Evolutionary conservation across 495 filamentous ascomycete species (phyloP).

Genomic region (Hypoxylon lienhwacheense): DNA sequence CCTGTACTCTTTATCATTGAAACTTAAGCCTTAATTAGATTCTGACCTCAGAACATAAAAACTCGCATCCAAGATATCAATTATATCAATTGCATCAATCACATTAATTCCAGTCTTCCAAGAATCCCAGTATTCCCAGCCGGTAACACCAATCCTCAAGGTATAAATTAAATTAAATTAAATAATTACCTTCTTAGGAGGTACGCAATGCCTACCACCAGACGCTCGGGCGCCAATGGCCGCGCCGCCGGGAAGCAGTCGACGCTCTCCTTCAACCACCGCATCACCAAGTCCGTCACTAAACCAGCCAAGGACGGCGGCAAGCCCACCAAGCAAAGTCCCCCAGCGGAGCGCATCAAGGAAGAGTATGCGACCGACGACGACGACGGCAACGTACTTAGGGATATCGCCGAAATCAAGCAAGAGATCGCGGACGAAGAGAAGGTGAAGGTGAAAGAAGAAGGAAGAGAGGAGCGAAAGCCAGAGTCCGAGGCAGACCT

Average conservation of each 20-base stretch:
- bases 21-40: no score
- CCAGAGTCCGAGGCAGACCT: conserved; percentile 56
- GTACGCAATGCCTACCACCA: conserved; percentile 65
- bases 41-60: no score
- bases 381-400: conserved; percentile 37
- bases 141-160: no score
- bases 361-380: conserved; percentile 19
- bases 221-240: conserved; percentile 56
- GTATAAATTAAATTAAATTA: no score
- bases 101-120: no score
- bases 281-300: conserved; percentile 70
- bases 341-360: conserved; percentile 24
- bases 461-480: no score
- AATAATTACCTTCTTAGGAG: neutral
- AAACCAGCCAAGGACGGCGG: conserved; percentile 57
- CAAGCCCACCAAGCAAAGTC: conserved; percentile 43
- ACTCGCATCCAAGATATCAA: no score
- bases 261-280: conserved; percentile 73
- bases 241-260: conserved; percentile 58
- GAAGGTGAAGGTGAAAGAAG: neutral
- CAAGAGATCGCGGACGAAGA: neutral
- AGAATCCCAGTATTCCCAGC: no score
- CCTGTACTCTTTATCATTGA: no score
- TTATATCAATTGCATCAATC: neutral
- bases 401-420: conserved; percentile 17